Conservation (phyloP, 2,329 filamentous ascomycete species). For the Cladorrhinum sp. region DNA sequence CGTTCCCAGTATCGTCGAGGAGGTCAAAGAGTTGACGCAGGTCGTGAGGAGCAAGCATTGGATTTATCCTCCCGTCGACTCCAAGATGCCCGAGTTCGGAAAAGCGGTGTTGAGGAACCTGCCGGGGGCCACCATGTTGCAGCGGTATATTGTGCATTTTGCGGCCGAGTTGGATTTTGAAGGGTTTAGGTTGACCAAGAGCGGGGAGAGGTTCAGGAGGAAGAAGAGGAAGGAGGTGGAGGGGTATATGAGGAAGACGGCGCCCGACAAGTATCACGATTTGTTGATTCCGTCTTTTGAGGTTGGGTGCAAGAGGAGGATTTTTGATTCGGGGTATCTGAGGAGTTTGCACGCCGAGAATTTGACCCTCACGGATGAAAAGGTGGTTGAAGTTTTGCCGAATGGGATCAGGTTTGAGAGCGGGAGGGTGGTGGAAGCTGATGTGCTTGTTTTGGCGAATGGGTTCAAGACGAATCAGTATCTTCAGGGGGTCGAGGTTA, state of each 20-base stretch:
- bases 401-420: conserved; percentile 37
- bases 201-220: conserved; percentile 35
- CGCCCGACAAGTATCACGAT: conserved; percentile 58
- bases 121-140: conserved; percentile 43
- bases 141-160: conserved; percentile 42
- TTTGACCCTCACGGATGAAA: conserved; percentile 44
- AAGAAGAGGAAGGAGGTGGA: conserved; percentile 39
- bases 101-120: conserved; percentile 42
- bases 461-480: conserved; percentile 57
- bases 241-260: conserved; percentile 36
- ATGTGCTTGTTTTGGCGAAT: conserved; percentile 60
- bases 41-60: conserved; percentile 43
- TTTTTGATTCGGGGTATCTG: conserved; percentile 57
- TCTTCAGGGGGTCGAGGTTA: conserved; percentile 50
- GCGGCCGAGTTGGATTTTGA: conserved; percentile 33
- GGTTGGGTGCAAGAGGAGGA: conserved; percentile 61
- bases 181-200: conserved; percentile 41
- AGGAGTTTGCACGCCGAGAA: conserved; percentile 49
- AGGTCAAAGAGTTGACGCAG: conserved; percentile 38
- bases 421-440: conserved; percentile 46
- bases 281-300: conserved; percentile 60
- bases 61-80: conserved; percentile 36
- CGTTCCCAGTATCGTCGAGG: conserved; percentile 33
- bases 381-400: conserved; percentile 46
- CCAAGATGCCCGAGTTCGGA: conserved; percentile 17